Evolutionary conservation across 2,329 filamentous ascomycete species (phyloP).

Genomic region (Coniochaeta prunicola): DNA sequence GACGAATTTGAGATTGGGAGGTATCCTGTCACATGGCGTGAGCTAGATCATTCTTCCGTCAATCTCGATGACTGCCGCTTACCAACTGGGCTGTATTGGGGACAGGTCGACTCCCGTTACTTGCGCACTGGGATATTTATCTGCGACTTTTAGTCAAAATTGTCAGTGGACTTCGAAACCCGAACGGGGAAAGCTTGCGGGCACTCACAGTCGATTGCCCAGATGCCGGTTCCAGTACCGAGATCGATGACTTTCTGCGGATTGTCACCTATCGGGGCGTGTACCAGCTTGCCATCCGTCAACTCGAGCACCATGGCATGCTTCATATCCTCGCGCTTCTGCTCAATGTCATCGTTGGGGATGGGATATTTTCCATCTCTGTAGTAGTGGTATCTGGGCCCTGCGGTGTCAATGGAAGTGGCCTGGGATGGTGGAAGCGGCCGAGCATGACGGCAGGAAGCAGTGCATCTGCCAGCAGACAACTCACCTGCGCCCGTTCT

Average conservation of each 20-base stretch:
- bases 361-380: slow-evolving; percentile 32
- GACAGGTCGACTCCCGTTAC: slow-evolving; percentile 14
- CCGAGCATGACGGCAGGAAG: not conserved
- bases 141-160: slow-evolving; percentile 3
- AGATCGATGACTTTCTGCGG: slow-evolving; percentile 1
- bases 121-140: slow-evolving; percentile 11
- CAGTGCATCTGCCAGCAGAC: not conserved
- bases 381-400: slow-evolving; percentile 28
- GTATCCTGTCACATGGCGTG: slow-evolving; percentile 24
- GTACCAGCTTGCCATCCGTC: slow-evolving; percentile 9
- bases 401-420: not conserved
- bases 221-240: slow-evolving; percentile 25
- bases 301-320: slow-evolving; percentile 36
- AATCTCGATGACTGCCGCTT: not conserved
- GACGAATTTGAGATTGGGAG: slow-evolving; percentile 44
- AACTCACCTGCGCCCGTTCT: slow-evolving; percentile 1
- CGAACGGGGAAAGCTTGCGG: not conserved
- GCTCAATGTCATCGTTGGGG: slow-evolving; percentile 34
- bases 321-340: slow-evolving; percentile 33
- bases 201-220: slow-evolving; percentile 35
- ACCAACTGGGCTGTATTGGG: slow-evolving; percentile 20
- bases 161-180: not conserved
- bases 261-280: not conserved
- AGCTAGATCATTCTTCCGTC: not conserved
- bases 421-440: not conserved